Conservation (phyloP, 768 basidiomycete species). For the Leccinum arenicola region DNA sequence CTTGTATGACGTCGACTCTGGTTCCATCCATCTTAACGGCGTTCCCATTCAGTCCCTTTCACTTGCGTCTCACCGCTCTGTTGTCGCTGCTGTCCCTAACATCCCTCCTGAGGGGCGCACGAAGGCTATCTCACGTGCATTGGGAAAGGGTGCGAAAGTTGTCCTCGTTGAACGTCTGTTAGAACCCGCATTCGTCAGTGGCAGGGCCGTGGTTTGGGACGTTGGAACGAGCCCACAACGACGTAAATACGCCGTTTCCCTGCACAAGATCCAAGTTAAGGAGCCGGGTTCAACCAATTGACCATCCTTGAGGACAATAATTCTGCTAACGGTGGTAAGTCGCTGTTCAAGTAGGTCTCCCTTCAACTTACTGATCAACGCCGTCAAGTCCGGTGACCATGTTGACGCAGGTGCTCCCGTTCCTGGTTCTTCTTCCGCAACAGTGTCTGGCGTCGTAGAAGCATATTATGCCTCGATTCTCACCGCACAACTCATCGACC, state of each 20-base stretch:
- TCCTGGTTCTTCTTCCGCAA: too few species aligned
- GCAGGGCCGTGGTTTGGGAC: too few species aligned
- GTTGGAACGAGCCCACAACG: slow-evolving; percentile 67
- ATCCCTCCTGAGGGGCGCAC: slow-evolving; percentile 41
- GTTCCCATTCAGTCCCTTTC: slow-evolving; percentile 87
- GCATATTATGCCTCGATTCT: too few species aligned
- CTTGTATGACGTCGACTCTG: slow-evolving; percentile 86
- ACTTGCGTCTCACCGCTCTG: slow-evolving; percentile 70
- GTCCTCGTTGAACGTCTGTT: slow-evolving; percentile 26
- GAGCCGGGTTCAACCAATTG: slow-evolving; percentile 80
- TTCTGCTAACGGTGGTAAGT: slow-evolving; percentile 42
- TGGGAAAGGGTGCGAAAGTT: slow-evolving; percentile 23
- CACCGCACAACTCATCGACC: too few species aligned
- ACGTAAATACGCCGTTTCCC: slow-evolving; percentile 68
- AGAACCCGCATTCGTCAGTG: slow-evolving; percentile 9
- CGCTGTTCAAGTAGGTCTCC: background rate
- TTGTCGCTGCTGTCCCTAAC: slow-evolving; percentile 91
- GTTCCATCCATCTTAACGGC: slow-evolving; percentile 80
- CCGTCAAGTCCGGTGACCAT: slow-evolving; percentile 27
- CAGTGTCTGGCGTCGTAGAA: too few species aligned
- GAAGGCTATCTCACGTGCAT: slow-evolving; percentile 24
- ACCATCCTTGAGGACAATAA: slow-evolving; percentile 89
- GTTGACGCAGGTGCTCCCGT: too few species aligned
- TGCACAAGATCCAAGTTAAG: slow-evolving; percentile 67
- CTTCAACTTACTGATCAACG: slow-evolving; percentile 52